Base-by-base conservation (phyloP, 2,329 filamentous ascomycete genomes). In the Cladosporium phlei region DNA sequence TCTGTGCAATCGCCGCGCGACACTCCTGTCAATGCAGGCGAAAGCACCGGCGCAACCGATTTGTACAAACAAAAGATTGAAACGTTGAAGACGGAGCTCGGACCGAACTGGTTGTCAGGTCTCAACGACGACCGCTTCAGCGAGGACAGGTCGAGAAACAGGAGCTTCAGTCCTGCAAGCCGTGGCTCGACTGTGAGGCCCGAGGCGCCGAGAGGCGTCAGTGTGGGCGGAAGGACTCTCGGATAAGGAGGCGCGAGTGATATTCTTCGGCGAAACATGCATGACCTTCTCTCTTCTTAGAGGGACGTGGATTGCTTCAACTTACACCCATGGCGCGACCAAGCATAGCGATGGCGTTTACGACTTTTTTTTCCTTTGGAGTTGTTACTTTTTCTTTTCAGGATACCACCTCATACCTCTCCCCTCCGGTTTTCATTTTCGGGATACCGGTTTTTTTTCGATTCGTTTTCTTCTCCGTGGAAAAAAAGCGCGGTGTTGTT, bases 41-140 rank as follows among this genome's bases (percentile, higher is more conserved):
- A 9, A 33, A 27, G 19, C 20, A 16, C 24, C 12, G 40, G 22
- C 17, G 32, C 40, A 28, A 28, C 59, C 7, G 61, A 66, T 43
- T 38, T 63, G 6, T 97, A 95, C 66, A 82, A 86, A 48, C 86
- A 86, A 64, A 93, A 93, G 66, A 85, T 97, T 46, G 89, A 95
- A 66, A 82, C 86, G 3, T 70, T 96, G 45, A 84, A 89, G 51
- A 85, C 85, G 59, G 88, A 91, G 59, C 83, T 95, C 54, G 90
- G 90, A 24, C 88, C 83, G 57, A 86, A 83, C 28, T 98, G 95
- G 77, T 77, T 98, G 29, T 90, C 83, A 52, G 88, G 86, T 11
- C 73, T 97, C 40, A 85, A 86, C 50, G 90, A 95, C 59, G 86
- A 93, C 64, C 75, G 67, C 25, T 78, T 77, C 72, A 71, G 49